Evolutionary conservation across 352 stramenopile species (phyloP).

Genomic region (Pythium aquatile): DNA sequence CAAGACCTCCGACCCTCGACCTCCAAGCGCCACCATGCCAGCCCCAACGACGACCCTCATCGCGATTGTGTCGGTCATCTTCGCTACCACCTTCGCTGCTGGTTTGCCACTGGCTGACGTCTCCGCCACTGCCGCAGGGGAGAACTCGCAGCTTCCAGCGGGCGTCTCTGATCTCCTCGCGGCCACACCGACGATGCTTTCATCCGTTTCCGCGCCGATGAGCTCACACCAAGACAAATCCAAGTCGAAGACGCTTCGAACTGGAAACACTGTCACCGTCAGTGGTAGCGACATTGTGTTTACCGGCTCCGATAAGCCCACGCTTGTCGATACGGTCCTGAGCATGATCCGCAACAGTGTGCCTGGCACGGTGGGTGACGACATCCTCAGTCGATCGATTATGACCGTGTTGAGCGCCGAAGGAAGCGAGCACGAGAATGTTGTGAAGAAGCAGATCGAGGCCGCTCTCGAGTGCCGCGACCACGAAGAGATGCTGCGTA

Average conservation of each 20-base stretch:
- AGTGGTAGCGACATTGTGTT: constrained; percentile 20
- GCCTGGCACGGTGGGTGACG: constrained; percentile 10
- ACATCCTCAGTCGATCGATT: constrained; percentile 12
- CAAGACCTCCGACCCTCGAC: too few species aligned
- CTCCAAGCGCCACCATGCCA: not conserved
- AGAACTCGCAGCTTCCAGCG: not conserved
- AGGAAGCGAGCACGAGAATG: constrained; percentile 1
- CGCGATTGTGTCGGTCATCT: not conserved
- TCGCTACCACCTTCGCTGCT: not conserved
- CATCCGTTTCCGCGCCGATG: not conserved
- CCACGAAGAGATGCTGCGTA: constrained; percentile 11
- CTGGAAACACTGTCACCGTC: constrained; percentile 24
- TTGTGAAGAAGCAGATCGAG: not conserved
- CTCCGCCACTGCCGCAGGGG: not conserved
- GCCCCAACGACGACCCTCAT: not conserved
- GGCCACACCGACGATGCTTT: constrained; percentile 18
- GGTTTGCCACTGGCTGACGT: not conserved
- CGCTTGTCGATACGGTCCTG: constrained; percentile 19
- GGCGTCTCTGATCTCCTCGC: constrained; percentile 18
- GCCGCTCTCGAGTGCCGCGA: constrained; percentile 11
- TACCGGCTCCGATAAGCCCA: constrained; percentile 8
- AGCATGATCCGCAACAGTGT: constrained; percentile 26
- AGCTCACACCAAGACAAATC: not conserved
- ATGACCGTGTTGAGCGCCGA: constrained; percentile 11
- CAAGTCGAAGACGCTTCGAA: not conserved